Evolutionary conservation across 2,329 filamentous ascomycete species (phyloP).

Genomic region (Xylaria sp.): DNA sequence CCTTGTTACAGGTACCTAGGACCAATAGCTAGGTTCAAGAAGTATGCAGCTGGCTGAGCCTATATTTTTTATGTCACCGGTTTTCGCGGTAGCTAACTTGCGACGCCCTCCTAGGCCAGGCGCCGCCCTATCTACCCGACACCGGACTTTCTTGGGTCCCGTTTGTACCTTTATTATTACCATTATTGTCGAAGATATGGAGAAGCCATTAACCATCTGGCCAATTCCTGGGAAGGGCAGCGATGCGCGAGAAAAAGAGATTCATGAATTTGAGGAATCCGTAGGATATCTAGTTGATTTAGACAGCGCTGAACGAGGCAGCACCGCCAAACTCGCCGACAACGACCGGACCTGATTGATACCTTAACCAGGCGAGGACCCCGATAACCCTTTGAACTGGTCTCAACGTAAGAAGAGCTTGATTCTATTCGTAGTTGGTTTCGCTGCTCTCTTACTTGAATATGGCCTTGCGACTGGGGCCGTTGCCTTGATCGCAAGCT

Average conservation of each 20-base stretch:
- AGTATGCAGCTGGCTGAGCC: not conserved
- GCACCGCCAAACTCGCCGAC: conserved; percentile 44
- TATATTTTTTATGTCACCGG: not conserved
- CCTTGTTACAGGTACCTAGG: no score
- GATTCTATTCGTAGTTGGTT: conserved; percentile 54
- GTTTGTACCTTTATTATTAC: not conserved
- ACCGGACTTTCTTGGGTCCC: not conserved
- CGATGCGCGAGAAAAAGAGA: conserved; percentile 23
- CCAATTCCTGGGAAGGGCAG: not conserved
- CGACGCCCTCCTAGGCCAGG: no score
- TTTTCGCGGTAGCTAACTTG: not conserved
- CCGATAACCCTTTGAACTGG: conserved; percentile 62
- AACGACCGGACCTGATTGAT: conserved; percentile 55
- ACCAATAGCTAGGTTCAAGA: not conserved
- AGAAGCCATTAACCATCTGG: not conserved
- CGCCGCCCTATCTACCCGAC: not conserved
- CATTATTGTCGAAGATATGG: conserved; percentile 14
- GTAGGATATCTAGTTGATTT: conserved; percentile 48
- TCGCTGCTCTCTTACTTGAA: conserved; percentile 54
- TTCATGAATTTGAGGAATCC: conserved; percentile 45
- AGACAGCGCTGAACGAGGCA: conserved; percentile 31
- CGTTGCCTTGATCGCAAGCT: conserved; percentile 51
- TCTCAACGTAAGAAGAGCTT: conserved; percentile 53
- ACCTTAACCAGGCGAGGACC: conserved; percentile 58
- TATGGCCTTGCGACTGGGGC: conserved; percentile 54